A percentile compares a stretch with the other conserved stretches of the same genome.
phyloP scores from a whole-genome alignment of 305 asterid genomes.

The Rubia peregrina region DNA sequence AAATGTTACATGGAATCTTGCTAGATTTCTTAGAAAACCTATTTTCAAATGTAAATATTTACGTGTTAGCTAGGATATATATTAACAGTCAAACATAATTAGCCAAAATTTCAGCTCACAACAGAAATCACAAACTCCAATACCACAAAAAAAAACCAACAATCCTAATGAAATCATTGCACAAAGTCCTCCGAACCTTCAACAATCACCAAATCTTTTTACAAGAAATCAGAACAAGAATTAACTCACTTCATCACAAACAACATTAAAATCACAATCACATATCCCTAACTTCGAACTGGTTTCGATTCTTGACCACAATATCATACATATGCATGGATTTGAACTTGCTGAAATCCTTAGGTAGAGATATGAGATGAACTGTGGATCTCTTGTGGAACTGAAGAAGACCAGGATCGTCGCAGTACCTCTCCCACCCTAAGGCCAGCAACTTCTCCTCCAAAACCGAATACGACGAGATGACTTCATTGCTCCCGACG shows the following conservation, averaged over 20 bases:
- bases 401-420: conserved; percentile 67
- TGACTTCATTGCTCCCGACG: conserved; percentile 42
- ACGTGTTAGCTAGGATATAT: no score
- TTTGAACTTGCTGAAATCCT: conserved; percentile 67
- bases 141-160: not conserved
- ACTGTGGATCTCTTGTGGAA: conserved; percentile 71
- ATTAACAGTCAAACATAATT: no score
- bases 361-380: conserved; percentile 80
- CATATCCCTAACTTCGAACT: conserved; percentile 62
- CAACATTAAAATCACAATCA: not conserved
- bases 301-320: conserved; percentile 75
- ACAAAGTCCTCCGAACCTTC: not conserved
- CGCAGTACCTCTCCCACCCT: conserved; percentile 85
- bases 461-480: conserved; percentile 51
- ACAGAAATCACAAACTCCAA: not conserved
- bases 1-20: no score
- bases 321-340: conserved; percentile 90
- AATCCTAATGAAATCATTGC: not conserved
- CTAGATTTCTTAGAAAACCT: no score
- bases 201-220: not conserved
- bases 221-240: not conserved
- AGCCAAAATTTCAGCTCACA: not conserved
- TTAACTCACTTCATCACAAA: not conserved
- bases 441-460: conserved; percentile 41
- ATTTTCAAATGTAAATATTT: no score